phyloP scores from a whole-genome alignment of 2,329 filamentous ascomycete genomes.

The Aspergillus texensis region DNA sequence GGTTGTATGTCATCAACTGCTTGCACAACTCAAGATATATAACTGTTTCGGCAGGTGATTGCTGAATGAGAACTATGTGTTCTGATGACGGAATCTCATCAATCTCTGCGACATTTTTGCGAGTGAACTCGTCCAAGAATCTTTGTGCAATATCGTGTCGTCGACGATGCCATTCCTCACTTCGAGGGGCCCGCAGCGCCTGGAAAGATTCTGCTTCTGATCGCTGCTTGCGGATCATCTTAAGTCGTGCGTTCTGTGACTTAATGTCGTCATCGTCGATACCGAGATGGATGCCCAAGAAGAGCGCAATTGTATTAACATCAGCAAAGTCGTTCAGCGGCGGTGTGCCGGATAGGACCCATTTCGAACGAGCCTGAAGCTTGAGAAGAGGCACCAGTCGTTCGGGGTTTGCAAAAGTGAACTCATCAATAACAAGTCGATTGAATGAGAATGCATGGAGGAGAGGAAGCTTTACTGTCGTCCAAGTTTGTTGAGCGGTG shows the following conservation, averaged over 20 bases:
- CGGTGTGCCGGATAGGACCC: slow-evolving; percentile 67
- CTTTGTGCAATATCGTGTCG: slow-evolving; percentile 56
- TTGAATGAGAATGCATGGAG: slow-evolving; percentile 65
- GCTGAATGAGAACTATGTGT: slow-evolving; percentile 46
- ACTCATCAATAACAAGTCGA: slow-evolving; percentile 66
- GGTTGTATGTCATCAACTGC: slow-evolving; percentile 54
- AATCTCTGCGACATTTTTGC: slow-evolving; percentile 50
- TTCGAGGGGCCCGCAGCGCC: slow-evolving; percentile 52
- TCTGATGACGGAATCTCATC: slow-evolving; percentile 50
- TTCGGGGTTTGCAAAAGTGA: slow-evolving; percentile 56
- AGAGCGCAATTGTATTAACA: slow-evolving; percentile 60
- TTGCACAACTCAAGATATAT: slow-evolving; percentile 60
- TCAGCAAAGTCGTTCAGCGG: slow-evolving; percentile 60
- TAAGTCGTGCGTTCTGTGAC: slow-evolving; percentile 51
- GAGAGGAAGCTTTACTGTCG: slow-evolving; percentile 37
- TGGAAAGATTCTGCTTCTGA: slow-evolving; percentile 59
- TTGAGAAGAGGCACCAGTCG: slow-evolving; percentile 47
- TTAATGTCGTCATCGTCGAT: slow-evolving; percentile 53
- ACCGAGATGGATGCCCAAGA: slow-evolving; percentile 60
- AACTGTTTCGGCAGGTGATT: slow-evolving; percentile 53
- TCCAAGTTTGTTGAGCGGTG: slow-evolving; percentile 22
- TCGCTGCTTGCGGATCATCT: slow-evolving; percentile 25
- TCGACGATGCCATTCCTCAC: slow-evolving; percentile 54
- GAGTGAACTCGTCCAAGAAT: slow-evolving; percentile 58
- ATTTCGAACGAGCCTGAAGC: slow-evolving; percentile 56